Percentiles rank a stretch among this genome's conserved stretches.
These are phyloP conservation scores for Fulvia fulva DNA, from an alignment of 2,329 filamentous ascomycete genomes.

Conservation along the genomic window DNA sequence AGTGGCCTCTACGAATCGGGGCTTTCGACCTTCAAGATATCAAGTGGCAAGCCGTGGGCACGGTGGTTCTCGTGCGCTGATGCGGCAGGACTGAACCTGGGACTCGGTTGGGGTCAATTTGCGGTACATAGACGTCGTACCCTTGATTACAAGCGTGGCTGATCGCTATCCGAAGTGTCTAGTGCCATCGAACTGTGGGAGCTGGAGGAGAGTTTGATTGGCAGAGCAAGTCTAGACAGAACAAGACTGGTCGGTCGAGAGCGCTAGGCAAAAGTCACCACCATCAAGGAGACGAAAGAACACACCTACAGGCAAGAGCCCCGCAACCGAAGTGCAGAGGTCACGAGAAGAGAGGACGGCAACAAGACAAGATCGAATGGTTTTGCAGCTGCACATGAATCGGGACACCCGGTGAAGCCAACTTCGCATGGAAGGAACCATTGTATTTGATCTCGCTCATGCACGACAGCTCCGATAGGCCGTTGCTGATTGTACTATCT, in stretches of 20 bases:
- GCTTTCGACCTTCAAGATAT: too few relatives aligned
- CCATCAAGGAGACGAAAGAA: neutral
- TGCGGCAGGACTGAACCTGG: too few relatives aligned
- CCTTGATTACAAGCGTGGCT: too few relatives aligned
- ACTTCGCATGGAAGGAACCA: conserved; percentile 31
- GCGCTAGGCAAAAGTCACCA: neutral
- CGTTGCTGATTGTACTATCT: conserved; percentile 30
- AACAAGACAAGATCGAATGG: conserved; percentile 35
- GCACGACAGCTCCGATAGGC: conserved; percentile 37
- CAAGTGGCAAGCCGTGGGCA: too few relatives aligned
- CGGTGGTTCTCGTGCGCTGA: too few relatives aligned
- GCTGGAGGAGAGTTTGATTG: too few relatives aligned
- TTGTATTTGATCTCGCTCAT: conserved; percentile 36
- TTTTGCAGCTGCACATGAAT: conserved; percentile 31
- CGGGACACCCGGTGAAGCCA: conserved; percentile 10
- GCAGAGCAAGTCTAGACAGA: neutral
- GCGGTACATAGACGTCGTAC: too few relatives aligned
- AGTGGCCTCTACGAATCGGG: too few relatives aligned
- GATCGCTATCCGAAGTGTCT: too few relatives aligned
- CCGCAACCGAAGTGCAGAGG: neutral
- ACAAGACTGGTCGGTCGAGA: neutral
- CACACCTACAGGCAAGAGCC: neutral
- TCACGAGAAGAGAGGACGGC: conserved; percentile 14
- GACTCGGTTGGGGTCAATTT: too few relatives aligned
- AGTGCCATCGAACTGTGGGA: too few relatives aligned